Conservation (phyloP, 1,284 basidiomycete species). For the Puccinia horiana region DNA sequence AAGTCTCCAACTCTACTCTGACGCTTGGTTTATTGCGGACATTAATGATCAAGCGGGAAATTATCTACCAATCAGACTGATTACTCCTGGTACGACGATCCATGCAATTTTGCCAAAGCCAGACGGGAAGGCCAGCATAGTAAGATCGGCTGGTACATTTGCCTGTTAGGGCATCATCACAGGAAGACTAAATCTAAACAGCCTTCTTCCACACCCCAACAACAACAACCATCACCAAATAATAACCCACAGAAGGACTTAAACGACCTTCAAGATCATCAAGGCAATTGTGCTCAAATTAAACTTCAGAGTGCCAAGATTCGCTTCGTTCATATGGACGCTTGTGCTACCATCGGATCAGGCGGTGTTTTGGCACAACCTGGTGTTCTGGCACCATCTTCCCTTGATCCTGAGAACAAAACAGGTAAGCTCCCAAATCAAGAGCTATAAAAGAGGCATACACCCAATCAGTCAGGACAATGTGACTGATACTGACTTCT, state of each 20-base stretch:
- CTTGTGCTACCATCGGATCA: slow-evolving; percentile 88
- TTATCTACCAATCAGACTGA: slow-evolving; percentile 84
- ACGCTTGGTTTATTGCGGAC: slow-evolving; percentile 84
- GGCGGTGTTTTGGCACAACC: no score
- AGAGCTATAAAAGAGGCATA: no score
- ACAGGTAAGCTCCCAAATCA: no score
- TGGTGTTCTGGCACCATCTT: no score
- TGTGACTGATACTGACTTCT: no score
- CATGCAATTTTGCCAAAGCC: slow-evolving; percentile 81
- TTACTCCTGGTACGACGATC: slow-evolving; percentile 86
- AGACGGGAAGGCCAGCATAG: slow-evolving; percentile 75
- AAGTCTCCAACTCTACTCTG: slow-evolving; percentile 59
- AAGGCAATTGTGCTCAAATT: slow-evolving; percentile 73
- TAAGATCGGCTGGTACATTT: slow-evolving; percentile 84
- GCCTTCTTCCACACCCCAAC: slow-evolving; percentile 52
- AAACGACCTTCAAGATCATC: slow-evolving; percentile 63
- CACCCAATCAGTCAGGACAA: no score
- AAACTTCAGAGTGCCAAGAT: slow-evolving; percentile 90
- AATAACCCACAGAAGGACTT: slow-evolving; percentile 50
- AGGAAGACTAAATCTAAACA: slow-evolving; percentile 35
- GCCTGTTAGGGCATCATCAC: slow-evolving; percentile 60
- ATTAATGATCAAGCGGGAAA: slow-evolving; percentile 84
- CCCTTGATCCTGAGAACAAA: no score
- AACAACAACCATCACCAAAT: slow-evolving; percentile 18
- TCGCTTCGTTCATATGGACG: slow-evolving; percentile 77